phyloP scores from a whole-genome alignment of 768 basidiomycete genomes.

The Chiua virens region DNA sequence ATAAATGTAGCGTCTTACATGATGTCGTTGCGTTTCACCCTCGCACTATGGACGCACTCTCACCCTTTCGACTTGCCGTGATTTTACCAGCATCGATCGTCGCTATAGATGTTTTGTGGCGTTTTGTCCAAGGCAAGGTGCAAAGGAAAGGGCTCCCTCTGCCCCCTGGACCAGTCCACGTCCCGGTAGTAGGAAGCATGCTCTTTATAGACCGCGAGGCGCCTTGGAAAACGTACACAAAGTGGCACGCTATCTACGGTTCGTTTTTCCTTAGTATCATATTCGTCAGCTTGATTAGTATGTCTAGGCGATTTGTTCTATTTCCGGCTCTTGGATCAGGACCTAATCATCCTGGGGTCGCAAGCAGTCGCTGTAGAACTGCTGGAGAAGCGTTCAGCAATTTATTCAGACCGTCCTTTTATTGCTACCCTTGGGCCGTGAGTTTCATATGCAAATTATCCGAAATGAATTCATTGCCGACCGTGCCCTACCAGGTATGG shows the following conservation, averaged over 20 bases:
- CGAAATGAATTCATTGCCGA: no score
- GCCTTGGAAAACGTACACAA: conserved; percentile 8
- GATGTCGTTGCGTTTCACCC: no score
- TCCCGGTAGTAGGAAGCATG: neutral
- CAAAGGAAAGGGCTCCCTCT: neutral
- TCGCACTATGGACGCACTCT: no score
- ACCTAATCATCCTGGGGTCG: conserved; percentile 44
- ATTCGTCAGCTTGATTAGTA: no score
- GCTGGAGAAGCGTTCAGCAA: conserved; percentile 43
- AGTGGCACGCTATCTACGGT: conserved; percentile 2
- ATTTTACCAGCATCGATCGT: no score
- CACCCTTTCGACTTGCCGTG: no score
- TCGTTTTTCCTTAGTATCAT: no score
- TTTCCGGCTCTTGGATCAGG: conserved; percentile 45
- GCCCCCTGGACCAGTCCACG: conserved; percentile 4
- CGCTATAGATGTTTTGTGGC: no score
- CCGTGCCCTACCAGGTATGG: conserved; percentile 13
- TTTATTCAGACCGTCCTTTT: conserved; percentile 50
- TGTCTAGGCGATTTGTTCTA: conserved; percentile 42
- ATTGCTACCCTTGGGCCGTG: conserved; percentile 10
- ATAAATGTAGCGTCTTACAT: no score
- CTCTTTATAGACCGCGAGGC: neutral
- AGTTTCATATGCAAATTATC: no score
- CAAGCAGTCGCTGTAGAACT: conserved; percentile 42
- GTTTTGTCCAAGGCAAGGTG: neutral